These are phyloP conservation scores for Fomitopsis palustris DNA, from an alignment of 1,284 basidiomycete genomes.

Conservation along the genomic window DNA sequence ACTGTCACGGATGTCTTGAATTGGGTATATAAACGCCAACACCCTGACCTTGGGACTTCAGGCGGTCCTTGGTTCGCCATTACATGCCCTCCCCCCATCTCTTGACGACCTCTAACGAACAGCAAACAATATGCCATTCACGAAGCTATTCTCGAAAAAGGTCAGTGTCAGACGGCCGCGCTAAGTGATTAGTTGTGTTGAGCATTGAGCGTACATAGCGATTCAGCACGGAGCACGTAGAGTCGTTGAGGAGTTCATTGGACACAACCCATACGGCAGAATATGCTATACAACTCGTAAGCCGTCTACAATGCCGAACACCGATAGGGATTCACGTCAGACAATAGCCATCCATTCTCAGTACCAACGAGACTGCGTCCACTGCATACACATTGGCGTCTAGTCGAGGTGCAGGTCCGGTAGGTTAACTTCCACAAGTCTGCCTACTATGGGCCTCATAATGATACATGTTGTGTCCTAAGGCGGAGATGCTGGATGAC, in stretches of 20 bases:
- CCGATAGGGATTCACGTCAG: background rate
- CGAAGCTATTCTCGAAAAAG: background rate
- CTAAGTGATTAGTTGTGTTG: background rate
- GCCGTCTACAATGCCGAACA: background rate
- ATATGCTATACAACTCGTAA: background rate
- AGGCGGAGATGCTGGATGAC: conserved; percentile 29
- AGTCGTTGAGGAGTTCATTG: background rate
- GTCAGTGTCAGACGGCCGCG: background rate
- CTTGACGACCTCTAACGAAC: background rate
- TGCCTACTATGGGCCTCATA: background rate
- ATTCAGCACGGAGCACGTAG: background rate
- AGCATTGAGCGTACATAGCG: background rate
- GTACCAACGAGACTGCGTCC: background rate
- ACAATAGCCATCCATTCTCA: background rate
- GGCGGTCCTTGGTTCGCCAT: background rate
- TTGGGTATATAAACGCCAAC: background rate
- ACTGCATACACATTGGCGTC: background rate
- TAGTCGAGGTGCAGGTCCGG: background rate
- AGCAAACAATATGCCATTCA: background rate
- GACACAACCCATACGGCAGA: background rate
- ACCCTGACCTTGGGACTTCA: background rate
- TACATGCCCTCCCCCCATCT: background rate
- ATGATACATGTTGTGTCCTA: background rate
- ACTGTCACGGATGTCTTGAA: background rate
- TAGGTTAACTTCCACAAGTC: background rate